Evolutionary conservation across 2,329 filamentous ascomycete genomes (phyloP).

Genomic region (Exophiala aquamarina): DNA sequence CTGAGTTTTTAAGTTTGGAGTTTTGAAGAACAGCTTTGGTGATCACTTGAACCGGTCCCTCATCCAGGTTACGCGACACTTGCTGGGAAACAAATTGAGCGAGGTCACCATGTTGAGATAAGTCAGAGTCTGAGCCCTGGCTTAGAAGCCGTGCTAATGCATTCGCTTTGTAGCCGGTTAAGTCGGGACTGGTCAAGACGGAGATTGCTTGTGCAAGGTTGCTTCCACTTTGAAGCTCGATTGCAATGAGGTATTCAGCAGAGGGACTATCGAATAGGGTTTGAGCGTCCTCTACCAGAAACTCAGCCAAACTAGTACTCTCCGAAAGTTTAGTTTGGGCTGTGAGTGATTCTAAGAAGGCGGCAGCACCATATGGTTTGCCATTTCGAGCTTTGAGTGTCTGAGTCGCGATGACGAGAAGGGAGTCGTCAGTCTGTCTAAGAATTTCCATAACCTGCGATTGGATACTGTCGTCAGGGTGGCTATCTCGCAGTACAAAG

Average conservation of each 20-base stretch:
- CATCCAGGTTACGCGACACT: constrained; percentile 38
- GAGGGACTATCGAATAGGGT: constrained; percentile 68
- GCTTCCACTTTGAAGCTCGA: constrained; percentile 53
- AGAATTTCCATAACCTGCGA: constrained; percentile 19
- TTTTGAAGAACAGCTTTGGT: constrained; percentile 37
- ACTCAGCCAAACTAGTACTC: constrained; percentile 47
- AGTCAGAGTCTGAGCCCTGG: constrained; percentile 9
- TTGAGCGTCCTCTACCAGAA: constrained; percentile 58
- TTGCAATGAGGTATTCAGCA: constrained; percentile 63
- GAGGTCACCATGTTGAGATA: constrained; percentile 8
- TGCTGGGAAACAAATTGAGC: constrained; percentile 36
- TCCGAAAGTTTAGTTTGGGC: constrained; percentile 34
- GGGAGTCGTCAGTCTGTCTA: constrained; percentile 24
- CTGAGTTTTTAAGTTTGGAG: constrained; percentile 35
- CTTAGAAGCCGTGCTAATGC: constrained; percentile 12
- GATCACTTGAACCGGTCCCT: constrained; percentile 2
- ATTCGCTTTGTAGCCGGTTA: constrained; percentile 20
- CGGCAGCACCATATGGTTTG: constrained; percentile 66
- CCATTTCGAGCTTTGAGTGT: constrained; percentile 57
- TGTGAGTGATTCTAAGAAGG: constrained; percentile 55
- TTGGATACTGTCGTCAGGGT: background rate
- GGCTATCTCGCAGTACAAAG: constrained; percentile 3
- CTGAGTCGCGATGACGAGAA: constrained; percentile 49
- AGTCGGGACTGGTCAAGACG: constrained; percentile 35
- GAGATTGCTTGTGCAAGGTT: constrained; percentile 36